Evolutionary conservation across 441 rosid species (phyloP).

Genomic region (Corymbia citriodora): DNA sequence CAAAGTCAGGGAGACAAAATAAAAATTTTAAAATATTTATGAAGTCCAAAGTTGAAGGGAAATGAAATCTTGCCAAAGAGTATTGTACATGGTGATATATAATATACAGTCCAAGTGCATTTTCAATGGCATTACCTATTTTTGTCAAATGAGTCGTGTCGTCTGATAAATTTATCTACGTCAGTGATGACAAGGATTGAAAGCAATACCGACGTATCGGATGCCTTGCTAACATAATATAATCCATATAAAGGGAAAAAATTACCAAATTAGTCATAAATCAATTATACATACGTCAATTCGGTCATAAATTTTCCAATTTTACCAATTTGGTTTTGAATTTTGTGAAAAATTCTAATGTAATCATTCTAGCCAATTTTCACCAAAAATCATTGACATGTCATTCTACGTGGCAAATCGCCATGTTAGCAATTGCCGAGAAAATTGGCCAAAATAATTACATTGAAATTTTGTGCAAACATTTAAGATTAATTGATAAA

Average conservation of each 20-base stretch:
- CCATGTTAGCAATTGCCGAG: background rate
- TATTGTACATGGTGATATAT: background rate
- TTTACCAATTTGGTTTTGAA: background rate
- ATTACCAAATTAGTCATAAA: background rate
- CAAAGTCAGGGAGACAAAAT: background rate
- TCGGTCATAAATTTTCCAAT: background rate
- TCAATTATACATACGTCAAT: rapidly evolving
- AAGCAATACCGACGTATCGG: background rate
- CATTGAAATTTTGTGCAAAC: background rate
- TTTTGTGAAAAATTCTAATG: background rate
- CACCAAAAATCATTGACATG: rapidly evolving
- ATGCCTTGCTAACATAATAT: background rate
- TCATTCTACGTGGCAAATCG: background rate
- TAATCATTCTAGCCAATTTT: background rate
- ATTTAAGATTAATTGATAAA: background rate
- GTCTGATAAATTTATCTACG: background rate
- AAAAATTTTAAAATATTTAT: background rate
- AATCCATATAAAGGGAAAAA: background rate
- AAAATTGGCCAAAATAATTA: background rate
- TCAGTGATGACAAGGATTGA: background rate
- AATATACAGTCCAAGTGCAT: background rate
- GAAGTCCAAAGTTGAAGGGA: background rate
- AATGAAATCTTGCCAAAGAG: background rate
- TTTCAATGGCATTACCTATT: background rate
- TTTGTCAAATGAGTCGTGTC: background rate